Base-by-base conservation (phyloP, 257 asterid species). In the Nicotiana obtusifolia region DNA sequence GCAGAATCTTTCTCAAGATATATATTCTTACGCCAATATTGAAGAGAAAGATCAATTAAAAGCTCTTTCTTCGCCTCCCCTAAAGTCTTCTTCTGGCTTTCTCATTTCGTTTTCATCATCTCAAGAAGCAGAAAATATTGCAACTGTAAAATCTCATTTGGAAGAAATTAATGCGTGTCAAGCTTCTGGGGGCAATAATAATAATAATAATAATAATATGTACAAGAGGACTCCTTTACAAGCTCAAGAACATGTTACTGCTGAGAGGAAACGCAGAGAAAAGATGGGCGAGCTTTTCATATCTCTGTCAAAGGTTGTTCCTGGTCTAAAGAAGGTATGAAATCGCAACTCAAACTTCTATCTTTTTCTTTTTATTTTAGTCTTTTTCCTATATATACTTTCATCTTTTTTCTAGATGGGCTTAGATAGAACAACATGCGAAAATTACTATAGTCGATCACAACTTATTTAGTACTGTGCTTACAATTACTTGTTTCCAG, bases 261-360 rank as follows among this genome's bases (percentile, higher is more conserved):
- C 93, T 3, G 94, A 92, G 86, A 90, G 97, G 85, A 92, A 85
- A 67, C 93, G 93, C 10, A 87, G 94, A 0, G 86, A 88, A 82
- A 89, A 84, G 67, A n/a, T 92, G 31, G 84, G 85, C 24, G 89
- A 89, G 22, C 92, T 90, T 57, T 92, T 92, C 90, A 82, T 92
- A 49, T 60, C 81, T 75, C 90, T 90, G 17, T 89, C 97, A 2
- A 92, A 91, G 84, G 59, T 88, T 30, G 89, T 90, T 17, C 97
- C 97, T 0, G 91, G 97, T 30, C 89, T 92, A 60, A 90, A 87
- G 81, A 90, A 89, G 97, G 97, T 92, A 41, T 41, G 88, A 19
- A 7, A 64, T 64, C 41, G 41, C 41, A 3, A 62, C 68, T 13
- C 68, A 62, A 13, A 24, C 61, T 44, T 47, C 15, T 52, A 3